Evolutionary conservation across 179 eudicot genomes (phyloP).

Genomic region (Silene coronaria): DNA sequence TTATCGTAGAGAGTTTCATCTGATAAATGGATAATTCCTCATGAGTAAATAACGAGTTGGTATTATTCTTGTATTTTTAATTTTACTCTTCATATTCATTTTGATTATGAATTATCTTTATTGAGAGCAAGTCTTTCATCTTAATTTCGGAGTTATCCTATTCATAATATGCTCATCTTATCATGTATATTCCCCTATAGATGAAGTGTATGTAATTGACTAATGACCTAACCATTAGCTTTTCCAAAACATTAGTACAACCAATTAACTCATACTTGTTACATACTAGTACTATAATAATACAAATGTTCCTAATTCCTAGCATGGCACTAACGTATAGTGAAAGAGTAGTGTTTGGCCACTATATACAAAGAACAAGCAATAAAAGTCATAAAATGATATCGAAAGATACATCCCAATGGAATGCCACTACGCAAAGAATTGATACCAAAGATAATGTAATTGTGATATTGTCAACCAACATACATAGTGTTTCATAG

Average conservation of each 20-base stretch:
- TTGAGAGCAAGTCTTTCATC: background rate
- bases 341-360: constrained; percentile 8
- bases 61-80: background rate
- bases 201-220: background rate
- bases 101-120: too few relatives aligned
- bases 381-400: background rate
- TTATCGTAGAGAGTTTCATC: too few relatives aligned
- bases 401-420: background rate
- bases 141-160: background rate
- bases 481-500: background rate
- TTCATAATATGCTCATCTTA: background rate
- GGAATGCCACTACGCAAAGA: constrained; percentile 7
- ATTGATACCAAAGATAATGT: constrained; percentile 10
- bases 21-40: background rate
- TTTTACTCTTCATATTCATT: too few relatives aligned
- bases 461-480: constrained; percentile 4
- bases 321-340: background rate
- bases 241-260: background rate
- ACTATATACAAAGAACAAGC: background rate
- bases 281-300: too few relatives aligned
- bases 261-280: too few relatives aligned
- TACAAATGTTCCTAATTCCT: background rate
- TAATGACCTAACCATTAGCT: background rate
- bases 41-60: too few relatives aligned
- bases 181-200: background rate